phyloP scores from a whole-genome alignment of 345 rosid genomes.

The Ricinus communis region DNA sequence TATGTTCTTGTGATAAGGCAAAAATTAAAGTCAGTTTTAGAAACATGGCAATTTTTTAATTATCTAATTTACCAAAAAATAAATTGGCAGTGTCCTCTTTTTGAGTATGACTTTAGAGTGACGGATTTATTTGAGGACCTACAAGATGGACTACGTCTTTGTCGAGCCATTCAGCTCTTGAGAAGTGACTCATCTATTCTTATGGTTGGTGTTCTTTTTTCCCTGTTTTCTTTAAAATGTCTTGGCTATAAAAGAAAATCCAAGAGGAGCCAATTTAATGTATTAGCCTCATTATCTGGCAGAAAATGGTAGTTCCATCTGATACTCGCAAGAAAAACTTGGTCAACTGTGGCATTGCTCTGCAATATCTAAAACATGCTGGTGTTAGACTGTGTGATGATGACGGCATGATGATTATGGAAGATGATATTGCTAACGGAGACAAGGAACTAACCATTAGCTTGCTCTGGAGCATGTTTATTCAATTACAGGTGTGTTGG shows the following conservation, averaged over 20 bases:
- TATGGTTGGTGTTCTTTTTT: slow-evolving; percentile 44
- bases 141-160: slow-evolving; percentile 86
- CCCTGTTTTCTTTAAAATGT: not conserved
- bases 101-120: slow-evolving; percentile 75
- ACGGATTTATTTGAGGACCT: slow-evolving; percentile 69
- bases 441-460: slow-evolving; percentile 82
- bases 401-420: slow-evolving; percentile 61
- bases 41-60: not conserved
- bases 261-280: not conserved
- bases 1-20: not conserved
- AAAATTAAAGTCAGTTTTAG: not conserved
- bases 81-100: slow-evolving; percentile 54
- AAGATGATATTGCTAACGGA: slow-evolving; percentile 70
- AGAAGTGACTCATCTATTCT: slow-evolving; percentile 79
- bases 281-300: slow-evolving; percentile 26
- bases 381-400: slow-evolving; percentile 65
- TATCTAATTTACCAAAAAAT: not conserved
- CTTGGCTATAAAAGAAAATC: not conserved
- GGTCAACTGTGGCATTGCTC: slow-evolving; percentile 64
- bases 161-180: slow-evolving; percentile 83
- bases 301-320: slow-evolving; percentile 80
- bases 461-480: slow-evolving; percentile 87
- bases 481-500: slow-evolving; percentile 72
- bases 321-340: slow-evolving; percentile 65
- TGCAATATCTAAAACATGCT: slow-evolving; percentile 63